Conservation (phyloP, 306 rosid genomes). For the Glycyrrhiza uralensis region DNA sequence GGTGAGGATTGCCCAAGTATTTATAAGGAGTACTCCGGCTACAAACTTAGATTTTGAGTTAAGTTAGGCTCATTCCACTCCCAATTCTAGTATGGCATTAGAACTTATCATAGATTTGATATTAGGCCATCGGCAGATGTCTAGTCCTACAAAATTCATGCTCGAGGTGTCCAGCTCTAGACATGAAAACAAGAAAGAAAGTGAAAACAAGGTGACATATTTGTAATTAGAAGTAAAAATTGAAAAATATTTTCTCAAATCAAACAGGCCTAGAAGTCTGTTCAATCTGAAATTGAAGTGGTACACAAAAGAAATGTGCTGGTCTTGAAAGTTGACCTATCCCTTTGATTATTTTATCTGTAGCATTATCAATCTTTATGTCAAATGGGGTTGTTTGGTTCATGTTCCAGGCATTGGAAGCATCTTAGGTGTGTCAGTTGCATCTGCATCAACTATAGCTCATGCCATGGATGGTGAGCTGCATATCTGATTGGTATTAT, state of each 20-base stretch:
- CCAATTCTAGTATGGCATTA: background rate
- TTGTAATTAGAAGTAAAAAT: no score
- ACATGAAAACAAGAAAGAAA: no score
- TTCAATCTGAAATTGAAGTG: slow-evolving; percentile 7
- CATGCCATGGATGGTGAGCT: slow-evolving; percentile 75
- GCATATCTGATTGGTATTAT: slow-evolving; percentile 25
- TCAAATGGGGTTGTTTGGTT: slow-evolving; percentile 4
- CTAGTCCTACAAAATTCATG: background rate
- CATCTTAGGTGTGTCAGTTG: slow-evolving; percentile 49
- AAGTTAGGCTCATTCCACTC: background rate
- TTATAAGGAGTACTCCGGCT: no score
- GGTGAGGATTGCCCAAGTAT: no score
- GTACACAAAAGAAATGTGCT: background rate
- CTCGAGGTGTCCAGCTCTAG: background rate
- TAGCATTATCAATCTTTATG: background rate
- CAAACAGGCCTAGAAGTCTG: background rate
- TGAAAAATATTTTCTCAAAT: background rate
- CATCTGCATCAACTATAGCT: slow-evolving; percentile 43
- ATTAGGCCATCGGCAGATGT: background rate
- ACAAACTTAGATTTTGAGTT: no score
- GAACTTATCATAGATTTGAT: background rate
- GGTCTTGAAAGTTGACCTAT: background rate
- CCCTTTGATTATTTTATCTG: background rate
- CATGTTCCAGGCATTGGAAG: slow-evolving; percentile 49
- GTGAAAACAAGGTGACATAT: background rate